Evolutionary conservation across 305 asterid genomes (phyloP), one percentile per base, ranked within the genome.

Genomic region (Petunia hybrid): DNA sequence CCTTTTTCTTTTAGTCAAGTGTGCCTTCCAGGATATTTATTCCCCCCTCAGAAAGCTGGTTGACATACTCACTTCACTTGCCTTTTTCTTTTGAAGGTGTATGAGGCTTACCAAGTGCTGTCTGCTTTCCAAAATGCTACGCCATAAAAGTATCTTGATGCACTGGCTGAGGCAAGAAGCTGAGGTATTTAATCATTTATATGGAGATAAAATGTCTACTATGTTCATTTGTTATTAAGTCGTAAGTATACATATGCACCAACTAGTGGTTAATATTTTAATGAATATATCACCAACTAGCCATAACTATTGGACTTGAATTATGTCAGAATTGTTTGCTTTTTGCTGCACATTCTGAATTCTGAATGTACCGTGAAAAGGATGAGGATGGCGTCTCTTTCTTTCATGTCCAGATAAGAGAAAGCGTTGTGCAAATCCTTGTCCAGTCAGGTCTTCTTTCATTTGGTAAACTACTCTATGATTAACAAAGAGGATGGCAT

Each of bases 71-170:
- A 71, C 22, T 35, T 73, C n/a, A 48, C 62, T 73, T 73, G 78
- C 85, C 97, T 97, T 61, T 55, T 79, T 36, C 88, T 92, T 63
- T 80, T 82, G 4, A 89, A 86, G 91, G 66, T 90, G 10, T 78
- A 78, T 8, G 90, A 90, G 80, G 87, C 97, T 40, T 92, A 92
- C 86, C 85, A 82, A 40, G 89, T 84, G 82, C 88, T 87, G 73
- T 85, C 91, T 46, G 93, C 93, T 76, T 92, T 92, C 76, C 82
- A 67, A 63, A 89, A 84, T 78, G 95, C 95, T 45, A 80, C 87
- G 91, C 97, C 97, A 10, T 93, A 82, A 85, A 94, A 85, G 70
- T 97, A 94, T 86, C 94, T 92, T 53, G 98, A 91, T 84, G 41
- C 97, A 31, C 95, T 93, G 8, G 84, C 91, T n/a, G 91, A 89